Evolutionary conservation across 257 asterid species (phyloP).

Genomic region (Linaria vulgaris): DNA sequence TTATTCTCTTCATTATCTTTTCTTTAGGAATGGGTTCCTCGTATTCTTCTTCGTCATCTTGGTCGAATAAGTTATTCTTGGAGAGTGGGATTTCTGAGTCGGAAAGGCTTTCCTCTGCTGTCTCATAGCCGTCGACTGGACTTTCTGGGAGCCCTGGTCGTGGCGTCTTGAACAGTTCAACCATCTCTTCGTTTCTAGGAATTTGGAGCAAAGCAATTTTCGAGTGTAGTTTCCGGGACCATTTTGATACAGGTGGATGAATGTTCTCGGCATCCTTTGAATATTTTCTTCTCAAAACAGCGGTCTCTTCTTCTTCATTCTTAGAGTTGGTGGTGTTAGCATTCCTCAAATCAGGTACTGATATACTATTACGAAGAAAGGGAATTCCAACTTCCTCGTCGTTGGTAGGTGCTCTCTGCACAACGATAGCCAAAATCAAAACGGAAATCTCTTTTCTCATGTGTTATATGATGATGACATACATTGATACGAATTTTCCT

Average conservation of each 20-base stretch:
- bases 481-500: too few relatives aligned
- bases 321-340: constrained; percentile 24
- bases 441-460: too few relatives aligned
- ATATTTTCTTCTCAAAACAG: constrained; percentile 27
- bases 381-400: constrained; percentile 41
- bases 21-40: constrained; percentile 57
- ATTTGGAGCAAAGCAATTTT: constrained; percentile 60
- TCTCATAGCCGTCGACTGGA: constrained; percentile 58
- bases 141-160: constrained; percentile 29
- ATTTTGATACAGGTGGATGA: constrained; percentile 43
- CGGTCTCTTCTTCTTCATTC: constrained; percentile 15
- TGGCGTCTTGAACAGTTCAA: constrained; percentile 48
- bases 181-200: constrained; percentile 39
- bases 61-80: constrained; percentile 55
- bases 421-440: background rate
- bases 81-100: constrained; percentile 60
- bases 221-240: constrained; percentile 48
- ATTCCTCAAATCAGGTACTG: constrained; percentile 45
- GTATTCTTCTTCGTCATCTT: constrained; percentile 40
- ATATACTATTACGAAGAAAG: constrained; percentile 44
- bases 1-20: constrained; percentile 65
- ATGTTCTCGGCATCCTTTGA: constrained; percentile 39
- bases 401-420: constrained; percentile 62
- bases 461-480: background rate
- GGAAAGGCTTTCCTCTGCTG: constrained; percentile 67